Evolutionary conservation across 768 basidiomycete genomes (phyloP).

Genomic region (Boletales sp.): DNA sequence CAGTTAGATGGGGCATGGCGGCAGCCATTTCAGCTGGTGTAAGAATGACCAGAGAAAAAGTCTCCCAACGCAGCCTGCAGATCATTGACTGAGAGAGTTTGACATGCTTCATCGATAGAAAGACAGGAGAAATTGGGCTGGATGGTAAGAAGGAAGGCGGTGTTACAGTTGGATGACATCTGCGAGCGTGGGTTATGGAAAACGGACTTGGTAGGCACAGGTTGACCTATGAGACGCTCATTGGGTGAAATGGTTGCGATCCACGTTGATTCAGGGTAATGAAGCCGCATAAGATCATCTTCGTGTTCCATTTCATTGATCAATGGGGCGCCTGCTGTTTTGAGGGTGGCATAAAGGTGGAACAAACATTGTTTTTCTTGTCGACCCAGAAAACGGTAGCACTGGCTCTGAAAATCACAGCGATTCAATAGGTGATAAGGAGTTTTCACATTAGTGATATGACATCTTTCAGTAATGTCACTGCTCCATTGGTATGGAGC

Average conservation of each 20-base stretch:
- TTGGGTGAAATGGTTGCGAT: too few relatives aligned
- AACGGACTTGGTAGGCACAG: too few relatives aligned
- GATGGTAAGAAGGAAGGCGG: background rate
- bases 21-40: background rate
- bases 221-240: too few relatives aligned
- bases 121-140: constrained; percentile 1
- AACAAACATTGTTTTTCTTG: constrained; percentile 10
- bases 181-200: too few relatives aligned
- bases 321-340: background rate
- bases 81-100: background rate
- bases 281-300: background rate
- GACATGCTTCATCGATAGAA: background rate
- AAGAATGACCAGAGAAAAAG: background rate
- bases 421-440: constrained; percentile 1
- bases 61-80: constrained; percentile 5
- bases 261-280: too few relatives aligned
- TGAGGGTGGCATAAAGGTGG: constrained; percentile 1
- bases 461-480: constrained; percentile 9
- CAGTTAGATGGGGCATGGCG: background rate
- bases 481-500: constrained; percentile 16
- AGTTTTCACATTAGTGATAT: constrained; percentile 3
- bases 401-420: constrained; percentile 4
- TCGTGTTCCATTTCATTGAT: constrained; percentile 1
- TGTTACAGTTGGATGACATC: too few relatives aligned
- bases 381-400: background rate